phyloP scores from a whole-genome alignment of 1,284 basidiomycete species.

The Exobasidium cylindrosporum region DNA sequence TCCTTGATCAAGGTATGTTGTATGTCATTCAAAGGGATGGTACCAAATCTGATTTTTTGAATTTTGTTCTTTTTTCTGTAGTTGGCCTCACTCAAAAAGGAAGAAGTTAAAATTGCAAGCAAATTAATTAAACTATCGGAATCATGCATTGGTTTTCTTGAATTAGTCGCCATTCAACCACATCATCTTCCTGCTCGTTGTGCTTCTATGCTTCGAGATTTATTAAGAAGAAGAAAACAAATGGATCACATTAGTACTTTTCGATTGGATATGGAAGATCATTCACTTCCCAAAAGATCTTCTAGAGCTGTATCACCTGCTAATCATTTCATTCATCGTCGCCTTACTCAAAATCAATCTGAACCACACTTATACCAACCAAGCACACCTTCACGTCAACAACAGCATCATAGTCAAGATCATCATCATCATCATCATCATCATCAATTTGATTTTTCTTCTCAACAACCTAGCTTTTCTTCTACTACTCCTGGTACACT shows the following conservation, averaged over 20 bases:
- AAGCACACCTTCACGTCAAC: not conserved
- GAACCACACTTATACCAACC: not conserved
- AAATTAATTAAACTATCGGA: slow-evolving; percentile 65
- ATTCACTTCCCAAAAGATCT: not conserved
- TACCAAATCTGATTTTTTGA: too few species aligned
- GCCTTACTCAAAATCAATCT: not conserved
- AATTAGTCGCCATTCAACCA: slow-evolving; percentile 43
- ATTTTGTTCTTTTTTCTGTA: too few species aligned
- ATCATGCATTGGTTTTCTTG: slow-evolving; percentile 67
- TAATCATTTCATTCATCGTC: too few species aligned
- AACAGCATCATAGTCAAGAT: not conserved
- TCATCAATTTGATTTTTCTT: not conserved
- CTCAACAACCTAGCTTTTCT: not conserved
- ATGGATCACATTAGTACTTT: not conserved
- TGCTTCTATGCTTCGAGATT: slow-evolving; percentile 39
- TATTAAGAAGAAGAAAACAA: slow-evolving; percentile 19
- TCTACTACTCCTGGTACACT: not conserved
- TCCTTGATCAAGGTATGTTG: slow-evolving; percentile 50
- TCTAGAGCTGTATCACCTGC: not conserved
- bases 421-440: not conserved
- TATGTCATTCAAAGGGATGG: too few species aligned
- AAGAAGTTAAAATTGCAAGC: not conserved
- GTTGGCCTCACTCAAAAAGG: not conserved
- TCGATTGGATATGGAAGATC: not conserved
- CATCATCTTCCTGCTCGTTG: slow-evolving; percentile 47